Evolutionary conservation across 441 rosid species (phyloP).

Genomic region (Hypseocharis bilobata): DNA sequence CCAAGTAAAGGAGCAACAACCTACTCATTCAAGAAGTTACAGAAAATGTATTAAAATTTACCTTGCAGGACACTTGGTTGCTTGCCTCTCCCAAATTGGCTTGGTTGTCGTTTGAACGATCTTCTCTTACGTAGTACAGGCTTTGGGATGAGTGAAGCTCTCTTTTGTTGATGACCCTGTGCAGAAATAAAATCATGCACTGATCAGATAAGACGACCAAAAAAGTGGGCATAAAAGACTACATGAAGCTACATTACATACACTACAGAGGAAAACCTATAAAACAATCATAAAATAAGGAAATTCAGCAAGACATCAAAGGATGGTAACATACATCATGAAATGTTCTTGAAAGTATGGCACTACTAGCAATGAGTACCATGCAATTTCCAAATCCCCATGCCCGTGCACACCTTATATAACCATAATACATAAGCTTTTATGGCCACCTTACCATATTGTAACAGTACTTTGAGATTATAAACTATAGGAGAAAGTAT

Average conservation of each 20-base stretch:
- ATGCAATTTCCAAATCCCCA: neutral
- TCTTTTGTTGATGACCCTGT: constrained; percentile 60
- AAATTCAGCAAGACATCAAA: neutral
- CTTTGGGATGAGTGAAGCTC: constrained; percentile 47
- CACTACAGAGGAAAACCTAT: neutral
- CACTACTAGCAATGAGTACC: neutral
- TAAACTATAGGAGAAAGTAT: too few relatives aligned
- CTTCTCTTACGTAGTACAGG: constrained; percentile 68
- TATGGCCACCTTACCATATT: neutral
- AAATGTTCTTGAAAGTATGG: too few relatives aligned
- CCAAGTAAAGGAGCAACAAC: too few relatives aligned
- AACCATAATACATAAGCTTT: neutral
- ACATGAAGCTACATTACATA: neutral
- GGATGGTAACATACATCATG: neutral
- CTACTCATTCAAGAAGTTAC: too few relatives aligned
- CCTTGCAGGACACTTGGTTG: constrained; percentile 47
- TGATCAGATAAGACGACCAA: neutral
- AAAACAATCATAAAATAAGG: neutral
- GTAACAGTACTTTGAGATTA: too few relatives aligned
- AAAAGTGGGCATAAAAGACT: neutral
- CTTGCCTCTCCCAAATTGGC: constrained; percentile 67
- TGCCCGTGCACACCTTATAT: too few relatives aligned
- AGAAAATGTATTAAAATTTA: constrained; percentile 19
- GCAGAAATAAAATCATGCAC: constrained; percentile 2
- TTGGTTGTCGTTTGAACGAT: constrained; percentile 64